These are phyloP conservation scores for Cucurbita ficifolia DNA, from an alignment of 306 rosid species.

Conservation along the genomic window DNA sequence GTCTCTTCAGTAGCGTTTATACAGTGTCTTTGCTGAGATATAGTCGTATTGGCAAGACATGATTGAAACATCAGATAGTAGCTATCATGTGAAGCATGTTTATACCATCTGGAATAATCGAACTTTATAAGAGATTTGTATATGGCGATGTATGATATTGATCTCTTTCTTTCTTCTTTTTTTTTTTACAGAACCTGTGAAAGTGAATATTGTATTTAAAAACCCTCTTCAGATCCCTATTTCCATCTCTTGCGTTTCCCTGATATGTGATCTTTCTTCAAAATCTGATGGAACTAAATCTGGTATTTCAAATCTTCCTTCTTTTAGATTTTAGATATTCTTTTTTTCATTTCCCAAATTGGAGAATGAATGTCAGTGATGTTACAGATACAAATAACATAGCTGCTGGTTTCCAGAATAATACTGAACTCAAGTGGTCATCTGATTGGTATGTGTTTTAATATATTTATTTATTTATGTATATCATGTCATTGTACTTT, in stretches of 20 bases:
- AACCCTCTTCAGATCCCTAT: constrained; percentile 83
- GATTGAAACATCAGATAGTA: background rate
- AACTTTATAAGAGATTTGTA: background rate
- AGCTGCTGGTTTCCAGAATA: constrained; percentile 20
- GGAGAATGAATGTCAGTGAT: constrained; percentile 12
- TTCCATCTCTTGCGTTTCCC: constrained; percentile 55
- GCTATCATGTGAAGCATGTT: background rate
- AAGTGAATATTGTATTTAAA: constrained; percentile 61
- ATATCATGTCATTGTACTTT: background rate
- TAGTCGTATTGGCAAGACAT: background rate
- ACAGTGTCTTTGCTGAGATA: background rate
- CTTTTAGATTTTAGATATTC: constrained; percentile 1
- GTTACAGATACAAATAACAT: constrained; percentile 42
- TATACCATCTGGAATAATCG: background rate
- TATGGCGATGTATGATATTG: background rate
- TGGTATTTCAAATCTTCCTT: constrained; percentile 25
- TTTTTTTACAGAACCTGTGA: constrained; percentile 64
- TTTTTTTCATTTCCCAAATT: background rate
- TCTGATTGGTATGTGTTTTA: constrained; percentile 22
- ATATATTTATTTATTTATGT: background rate
- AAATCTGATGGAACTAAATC: constrained; percentile 32
- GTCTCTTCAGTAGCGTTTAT: background rate
- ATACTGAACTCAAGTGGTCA: constrained; percentile 11
- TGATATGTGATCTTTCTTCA: constrained; percentile 53
- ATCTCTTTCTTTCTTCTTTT: background rate